Base-by-base conservation (phyloP, 2,329 filamentous ascomycete genomes). In the Pezicula carpinea region DNA sequence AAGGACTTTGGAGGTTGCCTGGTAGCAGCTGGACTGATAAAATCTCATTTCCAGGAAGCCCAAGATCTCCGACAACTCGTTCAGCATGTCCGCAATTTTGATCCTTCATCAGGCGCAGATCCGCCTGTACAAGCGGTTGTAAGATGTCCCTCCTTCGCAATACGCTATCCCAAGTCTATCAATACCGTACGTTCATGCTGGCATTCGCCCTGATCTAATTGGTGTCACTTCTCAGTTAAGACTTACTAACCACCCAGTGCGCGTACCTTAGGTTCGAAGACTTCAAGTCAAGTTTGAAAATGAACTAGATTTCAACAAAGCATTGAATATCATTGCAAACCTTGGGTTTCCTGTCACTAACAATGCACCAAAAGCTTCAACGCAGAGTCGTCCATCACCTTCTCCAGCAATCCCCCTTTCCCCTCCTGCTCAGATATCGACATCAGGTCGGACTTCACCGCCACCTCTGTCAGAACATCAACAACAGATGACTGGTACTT, bases 61-160 rank as follows among this genome's bases (percentile, higher is more conserved):
- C 60, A 63, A 33, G 55, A 64, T 50, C 48, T 64, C 6, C 47
- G 50, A 11, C 49, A 56, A 13, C 51, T 65, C 10, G 49, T 58
- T 29, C 43, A 46, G 17, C 39, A 49, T 17, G 46, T 36, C 26
- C 52, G 49, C 18, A 45, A 55, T 14, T 54, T 48, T 44, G 45
- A 55, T 31, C 39, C 58, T 21, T 43, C 52, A 8, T 41, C 46
- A 10, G 44, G 42, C 31, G 46, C 39, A 19, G 61, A 63, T 13
- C 35, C 49, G 39, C 62, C 62, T 26, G 60, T 66, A n/a, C 58
- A 63, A 41, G 51, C 64, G 11, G 58, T 64, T 10, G 51, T 60
- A 21, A 63, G 59, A 44, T 54, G 48, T 35, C 64, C 64, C 8
- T 59, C 58, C 35, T 41, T 69, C 42, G 66, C 66, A 22, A 57